Evolutionary conservation across 2,329 filamentous ascomycete species (phyloP).

Genomic region (Herpotrichia juniperi): DNA sequence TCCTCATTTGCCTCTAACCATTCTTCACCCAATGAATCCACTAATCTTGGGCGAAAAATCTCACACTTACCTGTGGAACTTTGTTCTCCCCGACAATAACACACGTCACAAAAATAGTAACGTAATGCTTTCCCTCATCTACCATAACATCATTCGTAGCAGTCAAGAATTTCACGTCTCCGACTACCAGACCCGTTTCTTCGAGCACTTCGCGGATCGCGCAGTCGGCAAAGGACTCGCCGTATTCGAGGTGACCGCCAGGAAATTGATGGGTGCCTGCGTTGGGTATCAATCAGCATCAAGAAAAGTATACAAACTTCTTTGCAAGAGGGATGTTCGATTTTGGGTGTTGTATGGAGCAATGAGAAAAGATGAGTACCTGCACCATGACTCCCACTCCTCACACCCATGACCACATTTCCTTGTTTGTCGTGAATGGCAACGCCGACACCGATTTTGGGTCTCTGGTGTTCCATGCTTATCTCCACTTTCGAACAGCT

Average conservation of each 20-base stretch:
- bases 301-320: background rate
- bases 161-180: slow-evolving; percentile 59
- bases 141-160: slow-evolving; percentile 72
- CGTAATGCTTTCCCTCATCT: slow-evolving; percentile 70
- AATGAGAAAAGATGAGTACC: slow-evolving; percentile 38
- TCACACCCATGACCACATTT: slow-evolving; percentile 55
- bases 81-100: slow-evolving; percentile 54
- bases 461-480: slow-evolving; percentile 19
- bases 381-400: slow-evolving; percentile 55
- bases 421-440: slow-evolving; percentile 51
- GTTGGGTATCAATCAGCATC: background rate
- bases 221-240: slow-evolving; percentile 67
- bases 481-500: no score
- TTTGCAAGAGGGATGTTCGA: no score
- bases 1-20: background rate
- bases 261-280: slow-evolving; percentile 70
- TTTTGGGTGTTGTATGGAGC: background rate
- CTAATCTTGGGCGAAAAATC: no score
- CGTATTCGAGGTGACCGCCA: slow-evolving; percentile 76
- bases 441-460: slow-evolving; percentile 56
- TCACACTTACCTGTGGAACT: slow-evolving; percentile 61
- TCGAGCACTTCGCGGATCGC: slow-evolving; percentile 72
- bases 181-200: slow-evolving; percentile 67
- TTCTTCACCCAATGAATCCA: slow-evolving; percentile 16
- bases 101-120: slow-evolving; percentile 72